Base-by-base conservation (phyloP, 805 yeast species). In the Diddensiella santjacobensis region DNA sequence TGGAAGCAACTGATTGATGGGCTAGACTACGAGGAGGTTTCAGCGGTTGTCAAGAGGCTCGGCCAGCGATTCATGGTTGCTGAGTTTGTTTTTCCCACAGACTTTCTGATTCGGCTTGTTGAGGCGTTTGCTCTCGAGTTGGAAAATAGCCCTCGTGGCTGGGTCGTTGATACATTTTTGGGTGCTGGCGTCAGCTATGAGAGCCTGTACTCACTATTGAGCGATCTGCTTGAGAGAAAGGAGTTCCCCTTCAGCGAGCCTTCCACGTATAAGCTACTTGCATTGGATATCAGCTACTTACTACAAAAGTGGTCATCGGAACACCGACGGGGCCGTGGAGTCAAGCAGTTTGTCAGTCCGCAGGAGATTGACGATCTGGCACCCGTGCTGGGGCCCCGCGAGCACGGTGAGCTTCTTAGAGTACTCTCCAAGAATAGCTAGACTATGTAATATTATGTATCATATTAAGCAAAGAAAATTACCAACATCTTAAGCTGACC, bases 21-120 rank as follows among this genome's bases (percentile, higher is more conserved):
- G 48, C 55, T 64, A 57, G 58, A 71, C 55, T 61, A 66, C 59
- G 58, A 73, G 61, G 57, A 61, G 35, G 59, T 75, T 8, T 65
- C 74, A 2, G 55, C 63, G 22, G 65, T 72, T 5, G 68, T 70
- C 17, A 61, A 44, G 45, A 71, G 40, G 57, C 71, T 84, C 45
- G 96, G 96, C 0, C 71, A 78, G 50, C 79, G 78, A 60, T 71
- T 88, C 43, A 72, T 78, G 45, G 76, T 77, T 20, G 80, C 86
- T 37, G 96, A 88, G 57, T 74, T 79, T 59, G 84, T 89, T 2
- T 88, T 90, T 71, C 95, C 96, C 17, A 73, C 86, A 4, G 79
- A 79, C 54, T 82, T 80, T 48, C 71, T 90, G 41, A 71, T 87
- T 56, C 83, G 86, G 50, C 71, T 84, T 51, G 69, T 87, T 41